Base-by-base conservation (phyloP, 257 asterid species). In the Petrea volubilis region DNA sequence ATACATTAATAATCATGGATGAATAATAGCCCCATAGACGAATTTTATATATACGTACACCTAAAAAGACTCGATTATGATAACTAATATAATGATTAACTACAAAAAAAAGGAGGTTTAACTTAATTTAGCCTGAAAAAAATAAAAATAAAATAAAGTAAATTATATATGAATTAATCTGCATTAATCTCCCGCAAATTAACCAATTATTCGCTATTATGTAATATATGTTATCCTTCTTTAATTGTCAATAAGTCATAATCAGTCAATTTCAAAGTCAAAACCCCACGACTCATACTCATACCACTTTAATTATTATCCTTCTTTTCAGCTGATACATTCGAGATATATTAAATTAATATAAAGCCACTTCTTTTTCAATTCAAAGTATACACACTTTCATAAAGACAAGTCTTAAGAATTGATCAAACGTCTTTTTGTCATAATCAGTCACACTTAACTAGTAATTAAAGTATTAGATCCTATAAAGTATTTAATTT, bases 251-350 rank as follows among this genome's bases (percentile, higher is more conserved):
- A 14, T 11, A 0, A 51, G 76, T 74, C 81, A 43, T 66, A 74
- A 66, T 68, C 75, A 52, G 73, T 74, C 77, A 74, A 74, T 49
- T 66, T 71, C 46, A 18, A 74, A 59, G 80, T 82, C 82, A 79
- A 79, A 75, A 14, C 70, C 64, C 74, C 76, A 58, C 69, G 64
- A 64, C 64, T 55, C 58, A 52, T 60, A 29, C 64, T 55, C 58
- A 52, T 60, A 29, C 51, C 21, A 72, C 64, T 67, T 77, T 61
- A 53, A 53, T 53, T 2, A 47, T n/a, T 38, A 23, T 10, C 33
- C 40, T 10, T 38, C 33, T 40, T 61, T 61, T 46, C 51, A 44
- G 49, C 33, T 53, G 28, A 53, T 31, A 33, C 38, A 33, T 33
- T 7, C 7, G 3, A 23, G 51, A 34, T 68, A 41, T 38, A 47